phyloP scores from a whole-genome alignment of 2,329 filamentous ascomycete species.

The Emergomyces africanus region DNA sequence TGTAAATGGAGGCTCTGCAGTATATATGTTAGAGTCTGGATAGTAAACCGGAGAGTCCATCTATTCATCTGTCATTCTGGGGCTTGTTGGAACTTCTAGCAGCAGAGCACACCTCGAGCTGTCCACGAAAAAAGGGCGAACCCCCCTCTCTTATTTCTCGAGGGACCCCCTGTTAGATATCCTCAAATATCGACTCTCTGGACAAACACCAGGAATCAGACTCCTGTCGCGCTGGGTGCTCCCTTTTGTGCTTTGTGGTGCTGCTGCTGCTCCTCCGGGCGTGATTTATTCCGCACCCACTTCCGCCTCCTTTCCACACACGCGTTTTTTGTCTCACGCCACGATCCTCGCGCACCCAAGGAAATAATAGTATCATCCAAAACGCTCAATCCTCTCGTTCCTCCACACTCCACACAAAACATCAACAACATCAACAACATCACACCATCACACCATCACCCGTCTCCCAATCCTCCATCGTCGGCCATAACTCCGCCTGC shows the following conservation, averaged over 20 bases:
- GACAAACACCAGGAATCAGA: background rate
- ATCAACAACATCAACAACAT: no score
- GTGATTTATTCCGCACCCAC: background rate
- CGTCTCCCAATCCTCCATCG: background rate
- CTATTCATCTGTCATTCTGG: background rate
- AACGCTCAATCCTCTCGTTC: conserved; percentile 16
- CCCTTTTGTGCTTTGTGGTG: background rate
- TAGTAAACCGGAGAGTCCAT: no score
- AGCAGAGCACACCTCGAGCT: background rate
- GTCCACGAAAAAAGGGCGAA: background rate
- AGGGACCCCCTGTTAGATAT: background rate
- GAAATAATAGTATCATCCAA: conserved; percentile 11
- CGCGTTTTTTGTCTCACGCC: conserved; percentile 17
- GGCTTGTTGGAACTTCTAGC: background rate
- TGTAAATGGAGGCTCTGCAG: no score
- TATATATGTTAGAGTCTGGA: no score
- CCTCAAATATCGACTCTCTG: background rate
- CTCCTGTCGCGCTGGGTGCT: background rate
- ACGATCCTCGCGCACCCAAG: conserved; percentile 14
- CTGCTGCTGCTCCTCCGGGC: background rate
- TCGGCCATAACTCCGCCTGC: background rate
- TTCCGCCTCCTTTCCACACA: background rate
- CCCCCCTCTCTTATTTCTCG: background rate
- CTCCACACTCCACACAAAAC: no score
- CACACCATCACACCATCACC: conserved; percentile 6